Conservation (phyloP, 23 red algal genomes). For the Gracilariopsis chorda region DNA sequence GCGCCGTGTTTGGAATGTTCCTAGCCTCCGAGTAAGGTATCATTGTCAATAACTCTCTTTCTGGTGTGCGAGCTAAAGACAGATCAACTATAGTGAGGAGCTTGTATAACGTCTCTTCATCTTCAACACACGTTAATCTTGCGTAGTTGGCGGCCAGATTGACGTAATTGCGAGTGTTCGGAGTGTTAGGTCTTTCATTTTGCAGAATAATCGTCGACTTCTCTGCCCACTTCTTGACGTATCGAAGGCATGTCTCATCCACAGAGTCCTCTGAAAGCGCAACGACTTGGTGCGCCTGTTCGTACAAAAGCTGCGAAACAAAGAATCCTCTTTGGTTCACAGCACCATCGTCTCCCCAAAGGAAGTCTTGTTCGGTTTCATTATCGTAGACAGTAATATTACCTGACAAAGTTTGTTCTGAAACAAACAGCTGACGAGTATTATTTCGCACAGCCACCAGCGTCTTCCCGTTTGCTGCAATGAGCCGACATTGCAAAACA, state of each 20-base stretch:
- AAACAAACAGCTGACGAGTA: slow-evolving; percentile 3
- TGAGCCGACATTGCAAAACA: slow-evolving; percentile 34
- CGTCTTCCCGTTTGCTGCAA: slow-evolving; percentile 46
- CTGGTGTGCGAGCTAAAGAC: slow-evolving; percentile 29
- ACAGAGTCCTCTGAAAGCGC: slow-evolving; percentile 18
- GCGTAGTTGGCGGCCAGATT: slow-evolving; percentile 56
- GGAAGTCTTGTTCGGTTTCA: slow-evolving; percentile 23
- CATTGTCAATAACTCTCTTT: slow-evolving; percentile 28
- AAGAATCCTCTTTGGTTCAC: slow-evolving; percentile 67
- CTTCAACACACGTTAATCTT: slow-evolving; percentile 19
- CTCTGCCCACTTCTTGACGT: slow-evolving; percentile 33
- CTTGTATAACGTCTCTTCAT: slow-evolving; percentile 50
- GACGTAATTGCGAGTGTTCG: slow-evolving; percentile 50
- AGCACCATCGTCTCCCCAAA: slow-evolving; percentile 42
- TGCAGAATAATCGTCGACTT: slow-evolving; percentile 27
- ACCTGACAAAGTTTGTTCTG: background rate
- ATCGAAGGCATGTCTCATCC: background rate
- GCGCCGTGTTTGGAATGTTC: slow-evolving; percentile 2
- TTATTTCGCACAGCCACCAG: slow-evolving; percentile 34
- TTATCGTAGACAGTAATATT: slow-evolving; percentile 14
- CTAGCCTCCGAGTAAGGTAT: background rate
- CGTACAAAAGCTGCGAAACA: slow-evolving; percentile 17
- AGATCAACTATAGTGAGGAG: slow-evolving; percentile 45
- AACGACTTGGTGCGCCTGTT: background rate
- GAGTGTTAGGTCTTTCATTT: slow-evolving; percentile 51